These are phyloP conservation scores for Sanghuangporus weigelae DNA, from an alignment of 1,284 basidiomycete species.

Conservation along the genomic window DNA sequence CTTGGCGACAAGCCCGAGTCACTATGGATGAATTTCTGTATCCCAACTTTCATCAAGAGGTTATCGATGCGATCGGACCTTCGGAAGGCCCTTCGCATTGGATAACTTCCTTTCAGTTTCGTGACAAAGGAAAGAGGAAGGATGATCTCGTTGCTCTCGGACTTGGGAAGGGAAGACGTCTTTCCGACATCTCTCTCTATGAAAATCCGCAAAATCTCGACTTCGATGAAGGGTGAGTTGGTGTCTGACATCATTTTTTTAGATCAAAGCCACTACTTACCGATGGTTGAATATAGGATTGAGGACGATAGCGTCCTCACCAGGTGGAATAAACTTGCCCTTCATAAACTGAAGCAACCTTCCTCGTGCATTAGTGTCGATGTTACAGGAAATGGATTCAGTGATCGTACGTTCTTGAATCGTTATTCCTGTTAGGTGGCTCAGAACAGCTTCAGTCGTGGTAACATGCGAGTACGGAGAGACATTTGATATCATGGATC, in stretches of 20 bases:
- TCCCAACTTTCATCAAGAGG: slow-evolving; percentile 14
- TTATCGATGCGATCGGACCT: slow-evolving; percentile 8
- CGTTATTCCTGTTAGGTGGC: neutral
- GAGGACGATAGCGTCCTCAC: neutral
- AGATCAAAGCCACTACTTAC: neutral
- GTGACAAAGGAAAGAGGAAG: slow-evolving; percentile 13
- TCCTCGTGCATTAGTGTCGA: slow-evolving; percentile 5
- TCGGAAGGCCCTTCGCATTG: neutral
- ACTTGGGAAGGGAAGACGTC: neutral
- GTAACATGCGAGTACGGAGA: slow-evolving; percentile 12
- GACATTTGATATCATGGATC: slow-evolving; percentile 6
- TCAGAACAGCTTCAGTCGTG: slow-evolving; percentile 5
- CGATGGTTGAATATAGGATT: neutral
- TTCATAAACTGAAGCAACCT: slow-evolving; percentile 6
- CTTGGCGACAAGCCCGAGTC: too few species aligned
- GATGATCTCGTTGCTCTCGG: slow-evolving; percentile 7
- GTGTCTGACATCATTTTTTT: neutral
- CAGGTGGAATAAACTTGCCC: slow-evolving; percentile 6
- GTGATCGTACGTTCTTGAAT: slow-evolving; percentile 9
- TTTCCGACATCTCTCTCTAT: slow-evolving; percentile 3
- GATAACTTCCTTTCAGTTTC: slow-evolving; percentile 6
- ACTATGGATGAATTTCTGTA: slow-evolving; percentile 2
- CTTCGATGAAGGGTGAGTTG: slow-evolving; percentile 7
- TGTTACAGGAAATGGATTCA: slow-evolving; percentile 14
- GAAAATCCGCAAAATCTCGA: slow-evolving; percentile 15